Percentiles rank a stretch among this genome's conserved stretches.
Conservation (phyloP, 345 rosid genomes). For the Gossypium thurberi region DNA sequence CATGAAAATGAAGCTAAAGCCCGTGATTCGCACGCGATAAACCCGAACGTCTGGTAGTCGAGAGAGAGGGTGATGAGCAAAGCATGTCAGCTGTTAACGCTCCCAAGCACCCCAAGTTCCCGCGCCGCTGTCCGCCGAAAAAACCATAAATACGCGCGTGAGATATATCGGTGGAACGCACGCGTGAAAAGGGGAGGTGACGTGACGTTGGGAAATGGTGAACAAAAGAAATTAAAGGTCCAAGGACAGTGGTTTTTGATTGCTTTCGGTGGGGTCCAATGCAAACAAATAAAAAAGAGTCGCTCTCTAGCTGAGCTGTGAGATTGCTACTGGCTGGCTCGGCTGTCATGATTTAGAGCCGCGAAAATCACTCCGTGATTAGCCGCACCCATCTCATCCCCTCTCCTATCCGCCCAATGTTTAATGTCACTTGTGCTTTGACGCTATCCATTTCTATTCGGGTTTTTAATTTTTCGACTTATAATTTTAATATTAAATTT, state of each 20-base stretch:
- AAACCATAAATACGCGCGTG: slow-evolving; percentile 16
- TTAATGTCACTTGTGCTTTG: background rate
- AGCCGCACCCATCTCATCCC: background rate
- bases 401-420: background rate
- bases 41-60: background rate
- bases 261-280: background rate
- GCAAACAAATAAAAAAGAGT: background rate
- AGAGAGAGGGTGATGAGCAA: background rate
- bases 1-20: background rate
- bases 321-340: slow-evolving; percentile 9
- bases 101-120: slow-evolving; percentile 20
- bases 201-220: slow-evolving; percentile 8
- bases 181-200: slow-evolving; percentile 11
- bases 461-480: too few species aligned
- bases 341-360: slow-evolving; percentile 4
- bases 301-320: slow-evolving; percentile 23
- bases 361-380: slow-evolving; percentile 38
- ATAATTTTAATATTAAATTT: too few species aligned
- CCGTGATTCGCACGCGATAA: background rate
- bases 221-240: background rate
- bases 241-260: background rate
- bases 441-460: background rate
- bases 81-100: background rate
- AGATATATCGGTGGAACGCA: slow-evolving; percentile 8
- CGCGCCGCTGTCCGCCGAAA: slow-evolving; percentile 16